Base-by-base conservation (phyloP, 2,329 filamentous ascomycete genomes). In the Xylariaceae sp. region DNA sequence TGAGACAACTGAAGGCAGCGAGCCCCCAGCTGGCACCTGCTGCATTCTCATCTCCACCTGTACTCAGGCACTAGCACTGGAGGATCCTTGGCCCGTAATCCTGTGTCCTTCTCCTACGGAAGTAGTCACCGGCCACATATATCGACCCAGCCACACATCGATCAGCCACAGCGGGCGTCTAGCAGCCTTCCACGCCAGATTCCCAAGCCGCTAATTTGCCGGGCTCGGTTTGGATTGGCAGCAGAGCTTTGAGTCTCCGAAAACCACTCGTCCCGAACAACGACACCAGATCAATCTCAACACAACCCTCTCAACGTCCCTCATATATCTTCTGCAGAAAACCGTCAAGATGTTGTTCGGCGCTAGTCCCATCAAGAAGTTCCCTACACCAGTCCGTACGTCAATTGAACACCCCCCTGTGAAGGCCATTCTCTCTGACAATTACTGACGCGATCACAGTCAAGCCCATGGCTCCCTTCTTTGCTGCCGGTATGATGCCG, bases 401-500 rank as follows among this genome's bases (percentile, higher is more conserved):
- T 83, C 63, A 67, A 72, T 69, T 59, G 55, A 43, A 43, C 15
- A 33, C 24, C 48, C 29, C 30, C 35, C 26, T 42, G 35, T 34
- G 36, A 16, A 45, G 37, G 24, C 35, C 30, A 32, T 40, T 42
- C 34, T 39, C 15, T 17, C 44, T 47, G 44, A 56, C 44, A 42
- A 44, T 41, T 59, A 50, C 52, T 60, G 49, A 59, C 60, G 61
- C 48, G 60, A 49, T 51, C 42, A 52, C 64, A 97, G 91, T 88
- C 74, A 80, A 81, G 78, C 89, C 91, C 60, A 83, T 94, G 83
- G 82, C 81, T 68, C 91, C 91, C 58, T 97, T 97, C 81, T 93
- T 90, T 78, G 77, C 79, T 69, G 91, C 91, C 67, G 89, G 91
- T 95, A 93, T 65, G 87, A 76, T 24, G 46, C 32, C 19, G 19